These are phyloP conservation scores for Coleophoma eucalyptorum DNA, from an alignment of 2,329 filamentous ascomycete species.

Conservation along the genomic window DNA sequence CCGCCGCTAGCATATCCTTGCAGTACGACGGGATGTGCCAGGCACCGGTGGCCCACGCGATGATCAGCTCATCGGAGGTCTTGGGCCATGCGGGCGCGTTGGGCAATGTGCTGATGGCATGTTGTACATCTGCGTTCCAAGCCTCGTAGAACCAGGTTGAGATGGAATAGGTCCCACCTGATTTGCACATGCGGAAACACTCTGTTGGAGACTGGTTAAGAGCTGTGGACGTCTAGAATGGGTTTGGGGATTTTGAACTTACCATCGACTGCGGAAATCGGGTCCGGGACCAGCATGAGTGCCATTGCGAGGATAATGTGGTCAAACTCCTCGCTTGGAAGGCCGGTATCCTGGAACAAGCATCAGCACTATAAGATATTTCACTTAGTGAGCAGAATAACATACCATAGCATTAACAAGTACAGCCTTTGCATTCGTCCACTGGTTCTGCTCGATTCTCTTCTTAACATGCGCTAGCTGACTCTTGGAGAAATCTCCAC, in stretches of 20 bases:
- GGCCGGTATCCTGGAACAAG: slow-evolving; percentile 2
- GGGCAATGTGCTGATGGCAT: slow-evolving; percentile 2
- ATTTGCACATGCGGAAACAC: slow-evolving; percentile 7
- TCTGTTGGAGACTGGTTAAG: neutral
- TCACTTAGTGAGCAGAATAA: neutral
- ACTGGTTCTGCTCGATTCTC: slow-evolving; percentile 3
- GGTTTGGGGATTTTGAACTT: neutral
- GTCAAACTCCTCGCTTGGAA: neutral
- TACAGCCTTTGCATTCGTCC: slow-evolving; percentile 1
- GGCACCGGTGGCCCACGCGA: slow-evolving; percentile 2
- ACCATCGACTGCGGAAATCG: slow-evolving; percentile 2
- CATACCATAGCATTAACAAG: slow-evolving; percentile 1
- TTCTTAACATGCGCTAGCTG: slow-evolving; percentile 4
- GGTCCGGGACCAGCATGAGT: slow-evolving; percentile 5
- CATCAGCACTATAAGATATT: neutral
- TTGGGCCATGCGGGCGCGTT: slow-evolving; percentile 2
- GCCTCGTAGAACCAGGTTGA: slow-evolving; percentile 3
- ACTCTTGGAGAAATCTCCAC: slow-evolving; percentile 4
- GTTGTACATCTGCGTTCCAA: slow-evolving; percentile 2
- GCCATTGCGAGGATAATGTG: slow-evolving; percentile 3
- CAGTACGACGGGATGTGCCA: slow-evolving; percentile 6
- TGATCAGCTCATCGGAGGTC: slow-evolving; percentile 6
- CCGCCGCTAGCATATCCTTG: slow-evolving; percentile 1
- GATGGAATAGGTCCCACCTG: slow-evolving; percentile 3
- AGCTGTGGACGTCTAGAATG: neutral